Conservation (phyloP, 164 flowering plant genomes). For the Hamamelis virginiana region DNA sequence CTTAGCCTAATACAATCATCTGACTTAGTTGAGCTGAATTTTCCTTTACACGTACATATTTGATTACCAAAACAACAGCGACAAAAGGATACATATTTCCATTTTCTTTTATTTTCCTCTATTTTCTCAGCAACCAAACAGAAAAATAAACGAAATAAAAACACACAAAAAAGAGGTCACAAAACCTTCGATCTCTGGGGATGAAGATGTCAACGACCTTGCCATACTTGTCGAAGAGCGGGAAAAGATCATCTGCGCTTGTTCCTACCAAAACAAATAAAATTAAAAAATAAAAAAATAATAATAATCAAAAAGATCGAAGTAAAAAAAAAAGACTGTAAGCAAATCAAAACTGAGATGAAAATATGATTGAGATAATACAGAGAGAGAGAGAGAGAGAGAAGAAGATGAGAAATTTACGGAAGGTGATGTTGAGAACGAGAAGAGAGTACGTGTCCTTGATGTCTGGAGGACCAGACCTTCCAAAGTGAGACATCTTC, state of each 20-base stretch:
- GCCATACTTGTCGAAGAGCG: slow-evolving; percentile 85
- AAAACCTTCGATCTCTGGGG: slow-evolving; percentile 76
- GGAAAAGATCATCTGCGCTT: slow-evolving; percentile 88
- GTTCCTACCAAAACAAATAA: slow-evolving; percentile 50
- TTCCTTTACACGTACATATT: too few relatives aligned
- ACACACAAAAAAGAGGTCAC: neutral
- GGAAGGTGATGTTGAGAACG: slow-evolving; percentile 96
- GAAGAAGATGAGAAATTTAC: slow-evolving; percentile 51
- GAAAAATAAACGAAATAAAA: neutral
- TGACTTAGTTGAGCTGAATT: too few relatives aligned
- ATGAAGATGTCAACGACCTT: slow-evolving; percentile 96
- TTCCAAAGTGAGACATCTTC: slow-evolving; percentile 87
- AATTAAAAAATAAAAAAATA: too few relatives aligned
- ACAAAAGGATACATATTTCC: too few relatives aligned
- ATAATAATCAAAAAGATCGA: neutral
- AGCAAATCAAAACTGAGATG: too few relatives aligned
- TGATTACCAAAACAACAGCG: too few relatives aligned
- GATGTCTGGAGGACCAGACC: slow-evolving; percentile 97
- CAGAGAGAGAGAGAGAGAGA: slow-evolving; percentile 1
- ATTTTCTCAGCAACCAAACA: too few relatives aligned
- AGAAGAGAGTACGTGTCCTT: slow-evolving; percentile 91
- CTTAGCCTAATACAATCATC: too few relatives aligned
- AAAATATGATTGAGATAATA: neutral
- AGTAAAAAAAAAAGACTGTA: neutral
- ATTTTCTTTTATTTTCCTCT: too few relatives aligned